Conservation (phyloP, 495 filamentous ascomycete species). For the Penicillium turbatum region DNA sequence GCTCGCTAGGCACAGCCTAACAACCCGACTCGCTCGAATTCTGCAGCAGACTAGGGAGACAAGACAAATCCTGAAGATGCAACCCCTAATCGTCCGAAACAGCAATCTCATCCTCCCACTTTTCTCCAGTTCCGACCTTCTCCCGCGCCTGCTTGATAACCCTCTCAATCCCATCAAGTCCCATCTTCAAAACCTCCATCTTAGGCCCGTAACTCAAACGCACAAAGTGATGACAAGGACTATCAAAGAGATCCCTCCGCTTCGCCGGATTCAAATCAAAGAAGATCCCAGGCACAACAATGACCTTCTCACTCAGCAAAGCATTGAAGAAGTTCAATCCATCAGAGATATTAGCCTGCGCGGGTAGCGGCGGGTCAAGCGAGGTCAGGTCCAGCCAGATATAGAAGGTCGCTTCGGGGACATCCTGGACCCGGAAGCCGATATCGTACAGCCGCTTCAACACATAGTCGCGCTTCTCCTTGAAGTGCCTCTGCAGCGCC, state of each 20-base stretch:
- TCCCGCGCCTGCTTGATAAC: conserved; percentile 51
- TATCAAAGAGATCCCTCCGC: conserved; percentile 87
- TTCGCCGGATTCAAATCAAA: conserved; percentile 84
- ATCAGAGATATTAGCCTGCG: conserved; percentile 67
- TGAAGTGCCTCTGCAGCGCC: conserved; percentile 83
- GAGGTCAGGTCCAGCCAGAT: conserved; percentile 68
- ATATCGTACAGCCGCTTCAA: conserved; percentile 70
- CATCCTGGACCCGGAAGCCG: conserved; percentile 74
- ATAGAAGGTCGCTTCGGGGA: conserved; percentile 92
- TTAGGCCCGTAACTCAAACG: conserved; percentile 85
- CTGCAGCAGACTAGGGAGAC: background rate
- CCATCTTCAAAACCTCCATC: conserved; percentile 81
- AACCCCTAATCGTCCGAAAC: conserved; percentile 40
- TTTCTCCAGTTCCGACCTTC: conserved; percentile 13
- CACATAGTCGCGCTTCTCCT: conserved; percentile 85
- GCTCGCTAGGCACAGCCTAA: too few relatives aligned
- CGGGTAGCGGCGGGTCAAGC: conserved; percentile 37
- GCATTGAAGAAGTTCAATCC: conserved; percentile 96
- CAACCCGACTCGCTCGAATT: background rate
- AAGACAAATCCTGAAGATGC: background rate
- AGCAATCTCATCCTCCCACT: conserved; percentile 42
- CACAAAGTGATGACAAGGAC: conserved; percentile 93
- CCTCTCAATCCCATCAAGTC: conserved; percentile 84
- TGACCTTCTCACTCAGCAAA: conserved; percentile 85
- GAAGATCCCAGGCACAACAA: conserved; percentile 89